Evolutionary conservation across 176 grass and related monocot genomes (phyloP), one percentile per base, ranked within the genome.

Genomic region (Saccharum officinarum): DNA sequence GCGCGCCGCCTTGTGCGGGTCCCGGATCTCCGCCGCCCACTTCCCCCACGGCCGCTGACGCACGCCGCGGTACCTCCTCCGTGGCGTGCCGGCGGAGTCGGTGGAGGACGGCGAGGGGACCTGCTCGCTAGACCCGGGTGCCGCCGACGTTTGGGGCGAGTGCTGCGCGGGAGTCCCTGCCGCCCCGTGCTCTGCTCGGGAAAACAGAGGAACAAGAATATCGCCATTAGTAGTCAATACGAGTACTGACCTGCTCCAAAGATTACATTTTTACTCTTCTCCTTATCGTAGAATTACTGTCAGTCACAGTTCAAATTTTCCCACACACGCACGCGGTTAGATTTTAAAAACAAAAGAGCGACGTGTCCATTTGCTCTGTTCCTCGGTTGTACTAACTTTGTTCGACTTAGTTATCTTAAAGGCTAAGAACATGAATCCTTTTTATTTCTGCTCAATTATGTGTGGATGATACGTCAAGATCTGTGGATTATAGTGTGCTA

Each of bases 21-120:
- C 93, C 3, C 93, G 44, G 69, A 95, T 95, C 87, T 92, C 93
- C 61, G 93, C 93, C 22, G 93, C 93, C 93, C 93, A 95, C 80
- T 92, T 95, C 9, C 93, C 93, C 93, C 93, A 95, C 8, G 93
- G 93, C 16, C 93, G 86, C 59, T 95, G 93, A 47, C 93, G 89
- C 18, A 95, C 91, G 14, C 93, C 90, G 20, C 94, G 83, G 68
- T 91, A 97, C 12, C 94, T 73, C 65, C 68, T 61, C 61, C 73
- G 57, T 22, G 54, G 42, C 8, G 13, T 63, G 34, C 49, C 17
- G 45, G 12, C 4, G 41, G 41, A 34, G 37, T 59, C 69, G 10
- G 83, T 9, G 12, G 80, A 86, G 4, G 86, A 80, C 40, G 88
- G 44, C 4, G 88, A 42, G 1, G 73, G 67, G 31, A 62, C n/a